Conservation (phyloP, 164 flowering plant genomes). For the Umbilicus rupestris region DNA sequence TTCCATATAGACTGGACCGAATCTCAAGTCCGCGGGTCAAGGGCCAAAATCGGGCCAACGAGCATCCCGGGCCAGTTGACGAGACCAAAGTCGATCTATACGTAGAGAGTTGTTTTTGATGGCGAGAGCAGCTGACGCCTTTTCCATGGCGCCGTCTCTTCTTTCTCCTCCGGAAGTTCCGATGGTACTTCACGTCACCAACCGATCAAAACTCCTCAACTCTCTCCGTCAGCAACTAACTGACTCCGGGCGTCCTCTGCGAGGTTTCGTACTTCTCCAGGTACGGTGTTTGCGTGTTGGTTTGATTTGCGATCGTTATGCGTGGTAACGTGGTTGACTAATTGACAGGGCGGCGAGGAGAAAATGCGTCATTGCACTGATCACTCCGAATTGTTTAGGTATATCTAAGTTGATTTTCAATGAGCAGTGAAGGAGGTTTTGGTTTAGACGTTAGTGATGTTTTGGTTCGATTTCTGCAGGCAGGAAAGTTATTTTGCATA, state of each 20-base stretch:
- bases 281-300: constrained; percentile 16
- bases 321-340: background rate
- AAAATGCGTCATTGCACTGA: constrained; percentile 76
- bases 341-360: constrained; percentile 85
- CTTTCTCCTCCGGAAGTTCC: constrained; percentile 56
- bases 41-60: no score
- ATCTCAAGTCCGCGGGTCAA: no score
- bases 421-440: background rate
- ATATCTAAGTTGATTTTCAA: background rate
- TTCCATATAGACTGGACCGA: no score
- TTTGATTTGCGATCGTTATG: background rate
- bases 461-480: constrained; percentile 25
- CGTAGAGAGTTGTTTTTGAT: background rate
- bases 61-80: no score
- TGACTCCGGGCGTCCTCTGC: constrained; percentile 43
- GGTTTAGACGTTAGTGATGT: background rate
- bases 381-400: constrained; percentile 78
- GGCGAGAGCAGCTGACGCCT: constrained; percentile 8
- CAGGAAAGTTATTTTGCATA: constrained; percentile 97
- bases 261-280: constrained; percentile 77
- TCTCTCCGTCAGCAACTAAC: constrained; percentile 54
- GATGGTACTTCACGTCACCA: constrained; percentile 55
- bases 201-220: constrained; percentile 46
- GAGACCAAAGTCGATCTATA: no score
- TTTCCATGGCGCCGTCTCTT: constrained; percentile 22